Base-by-base conservation (phyloP, 192 early-diverging fungal species). In the Kickxella alabastrina region DNA sequence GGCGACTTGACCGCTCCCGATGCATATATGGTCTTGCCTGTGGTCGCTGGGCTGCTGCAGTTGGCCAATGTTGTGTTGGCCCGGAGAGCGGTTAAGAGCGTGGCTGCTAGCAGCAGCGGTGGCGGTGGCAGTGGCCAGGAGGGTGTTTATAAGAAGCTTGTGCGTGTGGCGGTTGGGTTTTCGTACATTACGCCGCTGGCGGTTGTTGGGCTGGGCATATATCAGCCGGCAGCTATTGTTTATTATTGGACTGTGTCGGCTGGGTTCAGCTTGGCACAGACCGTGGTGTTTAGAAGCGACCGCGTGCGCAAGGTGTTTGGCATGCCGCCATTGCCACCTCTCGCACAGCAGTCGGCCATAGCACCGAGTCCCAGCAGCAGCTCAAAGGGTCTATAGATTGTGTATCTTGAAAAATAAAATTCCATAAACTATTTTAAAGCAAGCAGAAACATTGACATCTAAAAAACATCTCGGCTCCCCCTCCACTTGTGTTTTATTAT, bases 241-340 rank as follows among this genome's bases (percentile, higher is more conserved):
- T 43, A 57, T 3, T 75, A 75, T 50, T 75, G 72, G 72, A 8
- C 45, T 5, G 18, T 52, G 8, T 68, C 72, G 0, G 43, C 72
- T 1, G 25, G 54, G 4, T 57, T 68, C 18, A 62, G 43, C 7
- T 43, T 68, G 29, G 17, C 36, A 10, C 65, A 65, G 34, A 54
- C 43, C 37, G 6, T 59, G 14, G 38, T 54, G 4, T 64, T 68
- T n/a, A 31, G 43, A 14, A 64, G 54, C 37, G 32, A 24, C 3
- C 8, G 29, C 6, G 31, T 68, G 26, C 65, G 71, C 24, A 24
- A 19, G 26, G 19, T 27, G 10, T 35, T 75, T 3, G 15, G 21
- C 3, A 29, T 49, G 13, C 29, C 29, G 3, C 31, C 47, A 3
- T 2, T 44, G 6, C 31, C 31, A 12, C 6, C n/a, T n/a, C n/a